These are phyloP conservation scores for Quercus phellos DNA, from an alignment of 331 rosid species.

Conservation along the genomic window DNA sequence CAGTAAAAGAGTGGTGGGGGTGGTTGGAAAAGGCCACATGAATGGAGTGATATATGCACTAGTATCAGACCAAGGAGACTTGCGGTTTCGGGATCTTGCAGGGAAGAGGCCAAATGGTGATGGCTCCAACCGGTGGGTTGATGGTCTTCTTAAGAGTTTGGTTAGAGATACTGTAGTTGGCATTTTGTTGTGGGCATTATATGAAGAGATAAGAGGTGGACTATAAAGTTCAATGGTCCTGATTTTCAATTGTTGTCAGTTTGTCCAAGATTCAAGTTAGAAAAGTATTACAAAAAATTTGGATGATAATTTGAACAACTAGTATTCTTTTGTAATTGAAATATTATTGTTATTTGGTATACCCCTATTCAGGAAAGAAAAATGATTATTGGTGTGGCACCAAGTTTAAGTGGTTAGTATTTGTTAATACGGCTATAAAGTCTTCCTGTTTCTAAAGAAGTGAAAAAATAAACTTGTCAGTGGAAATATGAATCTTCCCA, in stretches of 20 bases:
- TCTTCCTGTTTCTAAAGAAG: no score
- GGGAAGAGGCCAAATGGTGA: constrained; percentile 38
- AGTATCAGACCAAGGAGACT: constrained; percentile 56
- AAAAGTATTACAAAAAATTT: background rate
- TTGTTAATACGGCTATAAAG: no score
- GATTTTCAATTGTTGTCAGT: background rate
- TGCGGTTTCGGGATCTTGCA: constrained; percentile 67
- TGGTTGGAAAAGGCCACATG: constrained; percentile 92
- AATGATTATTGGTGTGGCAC: background rate
- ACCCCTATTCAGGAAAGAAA: background rate
- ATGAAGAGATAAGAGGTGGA: constrained; percentile 44
- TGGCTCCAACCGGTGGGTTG: constrained; percentile 33
- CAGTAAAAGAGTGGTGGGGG: constrained; percentile 78
- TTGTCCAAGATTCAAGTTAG: background rate
- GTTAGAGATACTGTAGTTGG: constrained; percentile 67
- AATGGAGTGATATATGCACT: constrained; percentile 73
- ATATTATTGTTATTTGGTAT: background rate
- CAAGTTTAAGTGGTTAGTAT: background rate
- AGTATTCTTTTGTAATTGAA: background rate
- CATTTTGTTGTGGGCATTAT: constrained; percentile 66
- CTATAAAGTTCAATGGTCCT: background rate
- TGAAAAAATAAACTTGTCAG: no score
- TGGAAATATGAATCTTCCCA: no score
- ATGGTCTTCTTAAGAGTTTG: constrained; percentile 42
- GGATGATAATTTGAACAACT: background rate